Evolutionary conservation across 768 basidiomycete genomes (phyloP), one percentile per base, ranked within the genome.

Genomic region (Tulasnella calospora): DNA sequence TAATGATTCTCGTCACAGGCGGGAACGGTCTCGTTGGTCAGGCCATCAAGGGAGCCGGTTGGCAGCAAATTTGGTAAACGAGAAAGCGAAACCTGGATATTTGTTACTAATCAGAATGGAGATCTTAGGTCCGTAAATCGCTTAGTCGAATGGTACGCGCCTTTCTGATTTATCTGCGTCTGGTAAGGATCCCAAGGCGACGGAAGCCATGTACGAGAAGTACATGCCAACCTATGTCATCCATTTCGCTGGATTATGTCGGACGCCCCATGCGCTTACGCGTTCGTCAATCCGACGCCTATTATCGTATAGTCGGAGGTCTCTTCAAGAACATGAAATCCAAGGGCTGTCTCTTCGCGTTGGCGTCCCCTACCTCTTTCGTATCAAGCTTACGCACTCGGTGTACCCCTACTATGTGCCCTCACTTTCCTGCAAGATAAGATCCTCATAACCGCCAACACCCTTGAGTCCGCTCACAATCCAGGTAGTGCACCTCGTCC

Each of bases 151-250:
- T 21, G 12, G 8, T 1, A 61, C 21, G n/a, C 57, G 46, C 4
- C 0, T 55, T 40, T 44, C 21, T 40, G 75, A 57, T 38, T 0
- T n/a, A 33, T 7, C 44, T 19, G 47, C 35, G 40, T 40, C 41
- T 47, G 35, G 2, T 67, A 96, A 96, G 82, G 90, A 95, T 83
- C 85, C 89, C 2, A 88, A 86, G 79, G 89, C 91, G 83, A 92
- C 95, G 51, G 85, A 87, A 82, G 87, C 87, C 82, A 84, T 97
- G 82, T 97, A 93, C 81, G 92, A 94, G 81, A 96, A 95, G 85
- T 91, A 98, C 86, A 92, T 93, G 82, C 95, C 97, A 0, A 98
- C 94, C 0, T 92, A 96, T 88, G 95, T 99, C 82, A 98, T 99
- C 82, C 97, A 99, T 86, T 90, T 98, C 70, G 96, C 96, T 46